Conservation (phyloP, 371 early-diverging fungal genomes). For the Neoconidiobolus thromboides region DNA sequence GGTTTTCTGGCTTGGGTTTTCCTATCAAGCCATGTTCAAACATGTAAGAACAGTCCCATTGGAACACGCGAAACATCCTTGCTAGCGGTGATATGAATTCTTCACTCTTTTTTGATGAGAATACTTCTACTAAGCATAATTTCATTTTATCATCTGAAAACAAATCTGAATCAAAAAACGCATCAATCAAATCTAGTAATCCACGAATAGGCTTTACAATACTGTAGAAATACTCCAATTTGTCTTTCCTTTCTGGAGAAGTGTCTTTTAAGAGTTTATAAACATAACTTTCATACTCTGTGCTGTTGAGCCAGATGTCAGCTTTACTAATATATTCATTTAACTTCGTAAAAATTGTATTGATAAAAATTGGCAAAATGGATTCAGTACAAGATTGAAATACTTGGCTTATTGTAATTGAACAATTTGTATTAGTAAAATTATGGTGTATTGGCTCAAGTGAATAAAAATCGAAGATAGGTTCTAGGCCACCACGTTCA, state of each 20-base stretch:
- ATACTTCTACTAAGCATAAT: not conserved
- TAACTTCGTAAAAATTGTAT: conserved; percentile 21
- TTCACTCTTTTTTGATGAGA: not conserved
- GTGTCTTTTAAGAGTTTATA: not conserved
- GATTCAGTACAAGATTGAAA: conserved; percentile 50
- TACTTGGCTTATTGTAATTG: conserved; percentile 46
- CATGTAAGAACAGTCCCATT: conserved; percentile 16
- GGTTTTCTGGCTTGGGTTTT: not conserved
- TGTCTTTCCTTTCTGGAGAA: not conserved
- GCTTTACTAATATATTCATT: conserved; percentile 12
- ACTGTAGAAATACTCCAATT: not conserved
- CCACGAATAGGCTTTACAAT: not conserved
- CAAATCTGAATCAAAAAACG: not conserved
- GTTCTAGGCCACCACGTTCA: conserved; percentile 38
- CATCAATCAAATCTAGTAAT: not conserved
- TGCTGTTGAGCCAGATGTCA: not conserved
- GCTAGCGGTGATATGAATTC: not conserved
- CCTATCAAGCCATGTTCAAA: not conserved
- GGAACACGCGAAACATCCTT: not conserved
- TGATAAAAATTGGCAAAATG: conserved; percentile 26
- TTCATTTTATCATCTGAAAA: not conserved
- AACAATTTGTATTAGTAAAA: conserved; percentile 42
- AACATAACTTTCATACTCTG: not conserved
- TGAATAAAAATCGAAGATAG: conserved; percentile 37
- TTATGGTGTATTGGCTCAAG: conserved; percentile 56